These are phyloP conservation scores for Botrytis paeoniae DNA, from an alignment of 2,329 filamentous ascomycete species.

Conservation along the genomic window DNA sequence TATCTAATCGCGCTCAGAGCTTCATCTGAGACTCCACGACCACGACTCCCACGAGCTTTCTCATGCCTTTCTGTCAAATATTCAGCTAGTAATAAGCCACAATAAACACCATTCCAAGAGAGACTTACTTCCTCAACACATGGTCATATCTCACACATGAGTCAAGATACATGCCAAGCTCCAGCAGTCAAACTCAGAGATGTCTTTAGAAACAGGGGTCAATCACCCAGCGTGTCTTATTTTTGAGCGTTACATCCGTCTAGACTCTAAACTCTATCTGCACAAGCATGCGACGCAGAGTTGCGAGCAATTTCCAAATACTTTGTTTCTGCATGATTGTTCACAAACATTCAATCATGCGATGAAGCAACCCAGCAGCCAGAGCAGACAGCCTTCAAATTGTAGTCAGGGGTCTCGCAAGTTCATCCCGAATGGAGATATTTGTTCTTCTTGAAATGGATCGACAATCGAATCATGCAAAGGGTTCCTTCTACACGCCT, in stretches of 20 bases:
- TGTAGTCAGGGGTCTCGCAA: background rate
- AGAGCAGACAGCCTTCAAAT: background rate
- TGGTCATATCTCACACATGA: background rate
- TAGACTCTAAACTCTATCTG: background rate
- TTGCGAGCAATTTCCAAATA: background rate
- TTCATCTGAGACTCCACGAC: conserved; percentile 7
- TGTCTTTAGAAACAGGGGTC: background rate
- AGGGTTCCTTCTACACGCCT: background rate
- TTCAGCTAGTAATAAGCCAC: conserved; percentile 12
- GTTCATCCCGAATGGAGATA: conserved; percentile 6
- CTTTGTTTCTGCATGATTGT: conserved; percentile 3
- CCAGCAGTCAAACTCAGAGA: background rate
- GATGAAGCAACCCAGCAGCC: background rate
- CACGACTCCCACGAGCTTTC: background rate
- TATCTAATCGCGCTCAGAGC: background rate
- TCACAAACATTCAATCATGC: conserved; percentile 6
- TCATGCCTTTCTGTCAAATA: background rate
- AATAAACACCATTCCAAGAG: background rate
- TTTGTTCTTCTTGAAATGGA: background rate
- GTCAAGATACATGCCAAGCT: conserved; percentile 6
- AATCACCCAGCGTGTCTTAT: background rate
- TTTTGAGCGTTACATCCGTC: conserved; percentile 5
- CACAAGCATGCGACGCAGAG: background rate
- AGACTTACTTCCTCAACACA: background rate
- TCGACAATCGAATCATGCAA: conserved; percentile 14